Evolutionary conservation across 1,139 yeast species (phyloP), one percentile per base, ranked within the genome.

Genomic region (Nematodospora anomalae): DNA sequence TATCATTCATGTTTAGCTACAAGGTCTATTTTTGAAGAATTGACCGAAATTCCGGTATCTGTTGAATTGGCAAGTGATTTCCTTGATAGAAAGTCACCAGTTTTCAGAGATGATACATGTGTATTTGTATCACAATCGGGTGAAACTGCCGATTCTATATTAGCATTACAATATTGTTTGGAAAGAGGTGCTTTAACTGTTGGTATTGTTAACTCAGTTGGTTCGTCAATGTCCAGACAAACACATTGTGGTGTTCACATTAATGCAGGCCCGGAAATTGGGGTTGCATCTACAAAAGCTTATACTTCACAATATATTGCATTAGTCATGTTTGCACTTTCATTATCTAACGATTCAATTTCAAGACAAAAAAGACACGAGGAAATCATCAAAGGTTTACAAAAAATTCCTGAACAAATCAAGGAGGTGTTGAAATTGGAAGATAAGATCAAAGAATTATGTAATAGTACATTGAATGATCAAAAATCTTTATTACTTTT

Each of bases 191-290:
- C 98, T 22, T 75, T 94, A 51, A 90, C 97, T 22, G 95, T 94
- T 42, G 99, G 99, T 66, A 86, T 94, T 55, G 98, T 94, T 38
- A 71, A 71, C 57, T 79, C 89, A 47, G 99, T 94, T 31, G 99
- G 99, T 55, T 94, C 98, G 5, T 80, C 94, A 35, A 88, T 94
- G 67, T 90, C 97, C 14, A 81, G 97, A 62, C 84, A 80, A 57
- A 94, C 99, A 28, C 96, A 90, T 66, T 94, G 98, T 73, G 99
- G 99, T 78, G 97, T 94, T 38, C 99, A 94, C 63, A 90, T 94
- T 60, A 94, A 94, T 61, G 98, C 98, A 30, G 99, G 99, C 47
- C 98, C 98, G 28, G 99, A 94, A 70, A 92, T 94, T 50, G 98
- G 98, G 62, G 99, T 94, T 52, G 99, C 98, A 9, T 89, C 97